Percentiles rank a stretch among this genome's conserved stretches.
These are phyloP conservation scores for Venturia asperata DNA, from an alignment of 2,329 filamentous ascomycete species.

Conservation along the genomic window DNA sequence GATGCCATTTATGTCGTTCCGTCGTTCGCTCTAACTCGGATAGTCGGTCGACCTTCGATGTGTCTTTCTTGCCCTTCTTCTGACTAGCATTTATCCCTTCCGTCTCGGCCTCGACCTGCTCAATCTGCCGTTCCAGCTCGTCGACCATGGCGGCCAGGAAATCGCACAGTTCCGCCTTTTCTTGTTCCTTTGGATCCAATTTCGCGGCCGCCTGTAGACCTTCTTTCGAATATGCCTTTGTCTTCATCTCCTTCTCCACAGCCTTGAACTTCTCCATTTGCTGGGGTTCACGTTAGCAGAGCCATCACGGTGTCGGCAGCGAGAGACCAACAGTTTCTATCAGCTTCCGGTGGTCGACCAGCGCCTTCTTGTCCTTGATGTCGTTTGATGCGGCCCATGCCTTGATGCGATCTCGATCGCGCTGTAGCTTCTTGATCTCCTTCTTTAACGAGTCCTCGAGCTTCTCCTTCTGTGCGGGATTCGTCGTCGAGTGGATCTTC, in stretches of 20 bases:
- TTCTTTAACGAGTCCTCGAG: conserved; percentile 96
- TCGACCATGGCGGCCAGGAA: conserved; percentile 85
- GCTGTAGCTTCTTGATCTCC: conserved; percentile 99
- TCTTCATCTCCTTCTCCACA: conserved; percentile 99
- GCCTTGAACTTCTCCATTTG: conserved; percentile 99
- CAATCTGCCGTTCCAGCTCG: conserved; percentile 88
- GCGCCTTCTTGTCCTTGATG: conserved; percentile 97
- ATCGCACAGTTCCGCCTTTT: conserved; percentile 79
- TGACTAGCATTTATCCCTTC: conserved; percentile 79
- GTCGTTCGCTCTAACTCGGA: conserved; percentile 75
- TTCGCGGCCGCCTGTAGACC: conserved; percentile 85
- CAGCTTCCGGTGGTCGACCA: conserved; percentile 87
- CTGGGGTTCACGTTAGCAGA: conserved; percentile 45
- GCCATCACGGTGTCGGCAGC: conserved; percentile 18
- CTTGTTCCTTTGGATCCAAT: conserved; percentile 94
- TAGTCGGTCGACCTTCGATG: conserved; percentile 76
- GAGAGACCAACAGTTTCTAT: conserved; percentile 79
- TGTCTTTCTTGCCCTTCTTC: conserved; percentile 92
- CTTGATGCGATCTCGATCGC: conserved; percentile 97
- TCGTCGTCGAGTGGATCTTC: conserved; percentile 89
- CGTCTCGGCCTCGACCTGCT: conserved; percentile 82
- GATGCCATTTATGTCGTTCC: conserved; percentile 95
- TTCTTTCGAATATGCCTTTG: conserved; percentile 98
- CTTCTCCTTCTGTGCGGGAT: conserved; percentile 95
- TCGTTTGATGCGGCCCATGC: conserved; percentile 98